Base-by-base conservation (phyloP, 2,329 filamentous ascomycete genomes). In the Trichoderma citrinoviride region DNA sequence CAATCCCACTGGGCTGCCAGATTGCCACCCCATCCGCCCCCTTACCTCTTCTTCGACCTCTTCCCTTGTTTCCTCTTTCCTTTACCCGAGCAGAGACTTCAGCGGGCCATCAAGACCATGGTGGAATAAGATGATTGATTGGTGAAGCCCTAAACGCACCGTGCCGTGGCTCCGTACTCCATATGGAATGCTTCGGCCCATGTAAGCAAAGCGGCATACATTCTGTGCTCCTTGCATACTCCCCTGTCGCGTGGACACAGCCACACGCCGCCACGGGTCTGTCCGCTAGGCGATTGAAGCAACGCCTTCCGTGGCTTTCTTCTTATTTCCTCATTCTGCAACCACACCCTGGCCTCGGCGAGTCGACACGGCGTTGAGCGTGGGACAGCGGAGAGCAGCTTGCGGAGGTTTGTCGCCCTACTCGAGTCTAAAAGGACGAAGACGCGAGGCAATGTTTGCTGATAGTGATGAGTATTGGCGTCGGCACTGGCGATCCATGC, bases 241-340 rank as follows among this genome's bases (percentile, higher is more conserved):
- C 19, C 14, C 19, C 33, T 44, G 47, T 33, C 40, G 55, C 53
- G 41, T 64, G 43, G 43, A 52, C 63, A 67, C 67, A 68, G 67
- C 66, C 65, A 68, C 67, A 62, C 67, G 65, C 56, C 67, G 62
- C 27, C 50, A 65, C 66, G 66, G 67, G 63, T 49, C 64, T 61
- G 62, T 65, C 67, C 66, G 66, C 55, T 62, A 60, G 62, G 46
- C 50, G 41, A 60, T 44, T 14, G 46, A 53, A 61, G 64, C 40
- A 54, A 50, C 64, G 49, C 56, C 49, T 60, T 49, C 56, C 29
- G 19, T 15, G 33, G 23, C 27, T 43, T 27, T 33, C 29, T 54
- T 41, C 5, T 7, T 23, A 23, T 55, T 41, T 41, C 41, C 37
- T 19, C 29, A 40, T 49, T 21, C n/a, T 41, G 46, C 46, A 21